Conservation (phyloP, 352 stramenopile species). For the Globisporangium paroecandrum region DNA sequence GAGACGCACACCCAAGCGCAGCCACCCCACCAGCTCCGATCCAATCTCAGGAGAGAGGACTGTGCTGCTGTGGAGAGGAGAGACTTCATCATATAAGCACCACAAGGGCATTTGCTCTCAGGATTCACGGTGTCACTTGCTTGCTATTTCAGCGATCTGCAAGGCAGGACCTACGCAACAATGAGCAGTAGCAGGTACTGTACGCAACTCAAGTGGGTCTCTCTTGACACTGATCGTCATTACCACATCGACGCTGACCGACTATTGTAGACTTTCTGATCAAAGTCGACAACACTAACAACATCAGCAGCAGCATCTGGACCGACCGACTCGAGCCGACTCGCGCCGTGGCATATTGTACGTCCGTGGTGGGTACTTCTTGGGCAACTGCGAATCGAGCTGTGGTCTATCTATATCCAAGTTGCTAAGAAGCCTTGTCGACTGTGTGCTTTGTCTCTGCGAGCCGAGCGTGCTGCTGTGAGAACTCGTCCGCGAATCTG, state of each 20-base stretch:
- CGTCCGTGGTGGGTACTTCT: not conserved
- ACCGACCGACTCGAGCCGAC: not conserved
- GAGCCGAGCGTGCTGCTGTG: conserved; percentile 31
- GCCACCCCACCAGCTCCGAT: not conserved
- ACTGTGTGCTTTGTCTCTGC: not conserved
- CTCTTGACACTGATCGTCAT: too few species aligned
- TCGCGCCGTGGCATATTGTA: not conserved
- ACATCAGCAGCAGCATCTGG: too few species aligned
- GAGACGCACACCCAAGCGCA: not conserved
- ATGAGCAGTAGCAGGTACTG: too few species aligned
- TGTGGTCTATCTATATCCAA: not conserved
- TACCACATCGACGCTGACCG: too few species aligned
- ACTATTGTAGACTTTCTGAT: too few species aligned
- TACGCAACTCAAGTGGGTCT: too few species aligned
- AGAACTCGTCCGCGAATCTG: conserved; percentile 59
- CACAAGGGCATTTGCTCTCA: not conserved
- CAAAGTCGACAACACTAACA: too few species aligned
- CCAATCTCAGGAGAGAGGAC: not conserved
- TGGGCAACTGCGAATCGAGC: not conserved
- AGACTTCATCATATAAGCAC: not conserved
- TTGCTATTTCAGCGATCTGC: too few species aligned
- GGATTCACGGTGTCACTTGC: too few species aligned
- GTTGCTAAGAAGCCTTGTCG: not conserved
- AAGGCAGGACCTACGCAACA: too few species aligned
- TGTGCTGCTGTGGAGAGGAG: not conserved